Evolutionary conservation across 1,139 yeast genomes (phyloP), one percentile per base, ranked within the genome.

Genomic region (Wickerhamomyces sp.): DNA sequence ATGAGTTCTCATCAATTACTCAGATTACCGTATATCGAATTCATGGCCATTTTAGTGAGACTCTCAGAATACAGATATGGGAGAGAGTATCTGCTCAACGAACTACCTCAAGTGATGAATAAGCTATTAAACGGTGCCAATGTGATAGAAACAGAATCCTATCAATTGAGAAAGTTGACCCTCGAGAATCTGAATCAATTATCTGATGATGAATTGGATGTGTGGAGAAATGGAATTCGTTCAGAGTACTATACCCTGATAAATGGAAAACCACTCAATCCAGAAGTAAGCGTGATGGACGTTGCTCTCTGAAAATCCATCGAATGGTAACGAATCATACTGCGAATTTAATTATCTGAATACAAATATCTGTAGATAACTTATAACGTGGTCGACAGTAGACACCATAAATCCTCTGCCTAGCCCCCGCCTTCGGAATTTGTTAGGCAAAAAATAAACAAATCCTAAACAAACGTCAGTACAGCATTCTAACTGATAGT

Each of bases 91-190:
- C 46, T 68, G 11, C 41, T 65, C 2, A 42, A 50, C 9, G 48
- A 51, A 1, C 40, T 63, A 23, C 69, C 71, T 5, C 59, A 56
- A 38, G 63, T 66, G 5, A 62, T 68, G 66, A 57, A 63, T n/a
- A 58, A 57, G 41, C 44, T 67, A 10, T 44, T 66, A 9, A 55
- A 59, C 23, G 59, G 60, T 15, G 52, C 52, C n/a, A 50, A 54
- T 29, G 52, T 67, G 6, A 50, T 52, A 7, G 70, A 66, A 38
- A 49, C 65, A 2, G 66, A 65, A 45, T 58, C 66, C 1, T 59
- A 56, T 29, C 50, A 57, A 13, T 42, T 64, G 14, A 59, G 71
- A 44, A 54, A 53, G 34, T 43, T 44, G 27, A 59, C 64, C 6
- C 43, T 68, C 27, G 61, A 53, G 34, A 63, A 65, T 35, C 43